phyloP scores from a whole-genome alignment of 2,329 filamentous ascomycete species.

The Aspergillus phoenicis region DNA sequence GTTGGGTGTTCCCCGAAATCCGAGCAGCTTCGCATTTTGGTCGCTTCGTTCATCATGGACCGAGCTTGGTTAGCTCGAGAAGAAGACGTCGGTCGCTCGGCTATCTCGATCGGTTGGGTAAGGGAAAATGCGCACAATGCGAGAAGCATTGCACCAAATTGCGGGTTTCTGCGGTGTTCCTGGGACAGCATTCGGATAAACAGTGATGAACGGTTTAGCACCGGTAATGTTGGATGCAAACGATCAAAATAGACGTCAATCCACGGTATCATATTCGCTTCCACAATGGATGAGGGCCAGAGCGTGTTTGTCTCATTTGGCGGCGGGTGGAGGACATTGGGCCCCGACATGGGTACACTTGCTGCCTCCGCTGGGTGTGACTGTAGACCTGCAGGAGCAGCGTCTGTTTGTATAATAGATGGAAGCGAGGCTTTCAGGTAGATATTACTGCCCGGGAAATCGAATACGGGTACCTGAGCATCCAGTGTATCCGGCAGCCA shows the following conservation, averaged over 20 bases:
- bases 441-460: conserved; percentile 39
- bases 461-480: conserved; percentile 36
- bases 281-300: conserved; percentile 45
- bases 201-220: conserved; percentile 44
- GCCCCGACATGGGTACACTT: conserved; percentile 23
- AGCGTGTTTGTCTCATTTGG: conserved; percentile 29
- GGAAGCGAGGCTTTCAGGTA: conserved; percentile 40
- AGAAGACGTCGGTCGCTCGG: conserved; percentile 41
- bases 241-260: conserved; percentile 51
- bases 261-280: conserved; percentile 46
- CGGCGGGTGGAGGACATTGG: conserved; percentile 22
- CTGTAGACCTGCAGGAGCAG: conserved; percentile 25
- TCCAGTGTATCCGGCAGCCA: conserved; percentile 40
- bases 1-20: conserved; percentile 47
- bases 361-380: conserved; percentile 23
- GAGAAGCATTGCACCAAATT: conserved; percentile 49
- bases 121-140: conserved; percentile 48
- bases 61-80: conserved; percentile 43
- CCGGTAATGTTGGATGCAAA: conserved; percentile 46
- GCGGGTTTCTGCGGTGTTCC: conserved; percentile 47
- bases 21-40: conserved; percentile 47
- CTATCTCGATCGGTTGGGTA: conserved; percentile 49
- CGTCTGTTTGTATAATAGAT: conserved; percentile 33
- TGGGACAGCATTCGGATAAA: conserved; percentile 46
- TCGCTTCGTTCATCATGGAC: conserved; percentile 47